phyloP scores from a whole-genome alignment of 306 rosid species.

The Medicago ruthenica region DNA sequence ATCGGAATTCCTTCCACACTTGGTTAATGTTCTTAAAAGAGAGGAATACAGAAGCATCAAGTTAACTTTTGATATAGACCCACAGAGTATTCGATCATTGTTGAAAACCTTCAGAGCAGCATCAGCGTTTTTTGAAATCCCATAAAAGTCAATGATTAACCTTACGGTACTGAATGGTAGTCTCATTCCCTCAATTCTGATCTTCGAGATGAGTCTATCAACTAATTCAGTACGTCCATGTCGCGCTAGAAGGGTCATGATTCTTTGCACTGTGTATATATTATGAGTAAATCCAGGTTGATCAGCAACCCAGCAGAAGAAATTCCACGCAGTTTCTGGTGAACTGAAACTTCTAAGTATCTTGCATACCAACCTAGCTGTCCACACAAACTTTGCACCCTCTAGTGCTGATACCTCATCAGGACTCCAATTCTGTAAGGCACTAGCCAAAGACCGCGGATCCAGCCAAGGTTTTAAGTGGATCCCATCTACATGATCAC shows the following conservation, averaged over 20 bases:
- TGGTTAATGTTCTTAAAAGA: slow-evolving; percentile 72
- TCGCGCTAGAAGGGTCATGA: slow-evolving; percentile 67
- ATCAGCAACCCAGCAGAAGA: slow-evolving; percentile 81
- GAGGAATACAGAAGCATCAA: slow-evolving; percentile 78
- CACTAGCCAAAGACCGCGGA: slow-evolving; percentile 73
- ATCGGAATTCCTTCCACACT: slow-evolving; percentile 66
- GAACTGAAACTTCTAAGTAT: slow-evolving; percentile 66
- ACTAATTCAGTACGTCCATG: slow-evolving; percentile 68
- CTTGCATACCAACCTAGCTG: slow-evolving; percentile 78
- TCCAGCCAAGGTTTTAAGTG: slow-evolving; percentile 81
- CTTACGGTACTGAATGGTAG: slow-evolving; percentile 76
- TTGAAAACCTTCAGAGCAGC: slow-evolving; percentile 82
- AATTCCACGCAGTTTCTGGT: slow-evolving; percentile 80
- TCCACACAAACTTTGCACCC: slow-evolving; percentile 75
- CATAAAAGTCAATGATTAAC: slow-evolving; percentile 75
- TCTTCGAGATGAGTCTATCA: slow-evolving; percentile 65
- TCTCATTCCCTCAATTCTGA: slow-evolving; percentile 74
- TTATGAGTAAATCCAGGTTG: slow-evolving; percentile 84
- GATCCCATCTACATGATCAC: slow-evolving; percentile 42
- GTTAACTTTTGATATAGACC: slow-evolving; percentile 64
- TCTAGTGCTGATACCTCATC: slow-evolving; percentile 71
- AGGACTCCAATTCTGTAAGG: slow-evolving; percentile 69
- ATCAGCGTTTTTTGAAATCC: slow-evolving; percentile 76
- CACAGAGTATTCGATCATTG: slow-evolving; percentile 60
- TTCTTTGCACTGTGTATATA: slow-evolving; percentile 78